Conservation (phyloP, 2,329 filamentous ascomycete species). For the Penicillium brevicompactum region DNA sequence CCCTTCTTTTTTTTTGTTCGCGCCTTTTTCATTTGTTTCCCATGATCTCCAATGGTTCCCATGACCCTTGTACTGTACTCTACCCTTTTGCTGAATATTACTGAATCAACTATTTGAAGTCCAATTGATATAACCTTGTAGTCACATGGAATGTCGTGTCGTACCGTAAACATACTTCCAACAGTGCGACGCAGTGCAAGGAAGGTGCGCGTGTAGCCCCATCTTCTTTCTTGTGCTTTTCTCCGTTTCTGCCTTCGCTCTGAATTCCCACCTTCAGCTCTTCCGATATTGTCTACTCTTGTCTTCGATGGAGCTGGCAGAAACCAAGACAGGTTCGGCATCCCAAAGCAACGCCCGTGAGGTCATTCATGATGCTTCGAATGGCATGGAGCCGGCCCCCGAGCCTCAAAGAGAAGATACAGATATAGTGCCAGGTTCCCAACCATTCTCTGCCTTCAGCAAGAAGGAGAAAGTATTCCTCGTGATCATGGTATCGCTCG, state of each 20-base stretch:
- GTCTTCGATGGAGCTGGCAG: neutral
- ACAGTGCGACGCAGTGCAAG: neutral
- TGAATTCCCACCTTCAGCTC: neutral
- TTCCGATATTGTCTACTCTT: neutral
- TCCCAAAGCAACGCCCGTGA: neutral
- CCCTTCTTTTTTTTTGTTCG: slow-evolving; percentile 1
- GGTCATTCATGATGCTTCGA: neutral
- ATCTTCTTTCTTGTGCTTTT: neutral
- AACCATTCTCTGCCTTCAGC: slow-evolving; percentile 33
- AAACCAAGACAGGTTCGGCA: neutral
- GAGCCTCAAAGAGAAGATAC: slow-evolving; percentile 2
- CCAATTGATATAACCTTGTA: neutral
- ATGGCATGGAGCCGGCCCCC: neutral
- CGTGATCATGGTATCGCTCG: slow-evolving; percentile 41
- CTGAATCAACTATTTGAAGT: slow-evolving; percentile 1
- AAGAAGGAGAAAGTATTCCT: slow-evolving; percentile 38
- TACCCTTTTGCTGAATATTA: slow-evolving; percentile 7
- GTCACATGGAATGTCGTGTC: neutral
- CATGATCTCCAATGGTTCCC: slow-evolving; percentile 12
- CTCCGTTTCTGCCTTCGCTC: neutral
- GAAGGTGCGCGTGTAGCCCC: neutral
- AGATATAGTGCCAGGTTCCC: neutral
- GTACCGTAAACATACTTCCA: neutral
- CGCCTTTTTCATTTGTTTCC: slow-evolving; percentile 13
- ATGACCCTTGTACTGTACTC: slow-evolving; percentile 12